Evolutionary conservation across 2,329 filamentous ascomycete genomes (phyloP), one percentile per base, ranked within the genome.

Genomic region (Tetracladium maxilliforme): DNA sequence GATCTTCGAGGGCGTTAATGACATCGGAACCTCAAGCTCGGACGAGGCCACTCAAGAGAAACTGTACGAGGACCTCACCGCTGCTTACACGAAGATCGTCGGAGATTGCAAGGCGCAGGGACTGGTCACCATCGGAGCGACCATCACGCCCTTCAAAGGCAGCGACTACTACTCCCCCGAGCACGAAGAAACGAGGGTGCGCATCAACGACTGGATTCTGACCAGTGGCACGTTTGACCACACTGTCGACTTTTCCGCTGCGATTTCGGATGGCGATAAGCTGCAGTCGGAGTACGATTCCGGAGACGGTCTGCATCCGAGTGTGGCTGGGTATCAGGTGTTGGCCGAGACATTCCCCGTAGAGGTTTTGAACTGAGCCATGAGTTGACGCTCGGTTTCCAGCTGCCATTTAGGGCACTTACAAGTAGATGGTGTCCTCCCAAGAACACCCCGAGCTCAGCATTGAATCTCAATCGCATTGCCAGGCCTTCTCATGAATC

Each of bases 1-100:
- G 49, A 56, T 78, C 19, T 79, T 76, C 41, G 68, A 75, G 43
- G 72, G 73, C 12, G 70, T 79, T 15, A 77, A 78, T 38, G 73
- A 79, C 38, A 76, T 80, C 28, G 73, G 72, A 4, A 50, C 45
- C 3, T 61, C 56, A 1, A 47, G 48, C 3, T 37, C 58, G 0
- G 60, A 61, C 13, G 23, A 47, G 2, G 44, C 41, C 2, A 53
- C 57, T 1, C 70, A 75, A 37, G 44, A 45, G 4, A 38, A 44
- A 4, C 48, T 72, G 7, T 64, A 57, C 10, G 56, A 60, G 26
- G 38, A 47, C 4, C 47, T 79, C 4, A 62, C 68, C 18, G 50
- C 52, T n/a, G 66, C 67, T 1, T 78, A 66, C 39, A 46, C 53
- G 28, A 64, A 72, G 34, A 70, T 78, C 16, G 55, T 58, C 3